Evolutionary conservation across 2,329 filamentous ascomycete genomes (phyloP), one percentile per base, ranked within the genome.

Genomic region (Myriosclerotinia duriaeana): DNA sequence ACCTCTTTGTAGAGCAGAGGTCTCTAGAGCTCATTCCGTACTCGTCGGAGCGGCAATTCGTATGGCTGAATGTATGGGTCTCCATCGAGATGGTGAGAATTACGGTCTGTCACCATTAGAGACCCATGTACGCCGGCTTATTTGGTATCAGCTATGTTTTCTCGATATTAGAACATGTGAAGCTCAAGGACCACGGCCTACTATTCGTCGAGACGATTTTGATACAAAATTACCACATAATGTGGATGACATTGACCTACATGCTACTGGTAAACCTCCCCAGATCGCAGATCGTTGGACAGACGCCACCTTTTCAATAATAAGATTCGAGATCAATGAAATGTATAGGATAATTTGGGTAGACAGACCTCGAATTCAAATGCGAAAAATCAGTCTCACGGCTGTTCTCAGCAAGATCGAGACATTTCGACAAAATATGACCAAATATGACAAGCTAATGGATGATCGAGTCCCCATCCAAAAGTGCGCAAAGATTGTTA

Each of bases 71-170:
- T 92, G 89, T 72, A 91, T 92, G 87, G 89, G 89, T 2, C 78
- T 93, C 22, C 88, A 93, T 74, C 84, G 88, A 11, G 90, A 93
- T 70, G 74, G 74, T 7, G 83, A 85, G 53, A 81, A 83, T 12
- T 92, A 90, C 72, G 85, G 84, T 1, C 82, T 89, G 66, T 85
- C 82, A 3, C 83, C 89, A 0, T 78, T 92, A 3, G 89, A 93
- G 71, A 87, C 86, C 0, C 89, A 93, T 64, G 81, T 92, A 3
- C 85, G 90, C 15, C 85, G 90, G 5, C 78, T 92, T 50, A 81
- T 92, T 44, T 93, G 90, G 90, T 88, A 92, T 74, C 89, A 93
- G 72, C 81, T 93, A 26, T 92, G 89, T 76, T 91, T 91, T 74
- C 81, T 93, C 11, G 90, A 93, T 74, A 84, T 92, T 66, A 83